Evolutionary conservation across 257 asterid species (phyloP), one percentile per base, ranked within the genome.

Genomic region (Forsythia viridissima): DNA sequence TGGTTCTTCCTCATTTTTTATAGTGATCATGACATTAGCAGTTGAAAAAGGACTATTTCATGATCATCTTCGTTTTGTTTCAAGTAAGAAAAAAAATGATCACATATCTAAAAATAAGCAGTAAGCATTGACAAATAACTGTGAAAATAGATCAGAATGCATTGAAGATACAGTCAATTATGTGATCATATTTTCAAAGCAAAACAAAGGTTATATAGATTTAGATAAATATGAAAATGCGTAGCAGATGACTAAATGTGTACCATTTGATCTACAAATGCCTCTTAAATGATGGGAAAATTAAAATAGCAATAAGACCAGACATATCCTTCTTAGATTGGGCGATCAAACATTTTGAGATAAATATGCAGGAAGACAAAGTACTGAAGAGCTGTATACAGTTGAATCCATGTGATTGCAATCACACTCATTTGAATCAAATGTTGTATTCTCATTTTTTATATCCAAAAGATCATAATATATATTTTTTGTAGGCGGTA

Each of bases 81-180:
- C 95, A 16, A 91, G 97, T 59, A 96, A 93, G 90, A 93, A 96
- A 76, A 91, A 90, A 39, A 97, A 96, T 73, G 97, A 91, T 74
- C 44, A 44, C 75, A 86, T 77, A 82, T 74, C 71, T 73, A 81
- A 72, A 44, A 39, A 48, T 24, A 84, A 74, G 85, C 77, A 78
- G 43, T 80, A 83, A 63, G 55, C 67, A 2, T 70, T 77, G 39
- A 55, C 71, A 18, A 77, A 48, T 42, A 51, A 34, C 24, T 37
- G 77, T 69, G 48, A 51, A 52, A 77, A 77, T 24, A 73, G 34
- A 30, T 30, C 80, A 20, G 76, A 69, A 44, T 52, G 57, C 39
- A 52, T 69, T 48, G 34, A 30, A 30, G 34, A 30, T 30, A 30
- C 2, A 46, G 55, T 46, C 55, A 46, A 46, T 13, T 46, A 46